These are phyloP conservation scores for Bothia castanella DNA, from an alignment of 1,284 basidiomycete genomes.

Conservation along the genomic window DNA sequence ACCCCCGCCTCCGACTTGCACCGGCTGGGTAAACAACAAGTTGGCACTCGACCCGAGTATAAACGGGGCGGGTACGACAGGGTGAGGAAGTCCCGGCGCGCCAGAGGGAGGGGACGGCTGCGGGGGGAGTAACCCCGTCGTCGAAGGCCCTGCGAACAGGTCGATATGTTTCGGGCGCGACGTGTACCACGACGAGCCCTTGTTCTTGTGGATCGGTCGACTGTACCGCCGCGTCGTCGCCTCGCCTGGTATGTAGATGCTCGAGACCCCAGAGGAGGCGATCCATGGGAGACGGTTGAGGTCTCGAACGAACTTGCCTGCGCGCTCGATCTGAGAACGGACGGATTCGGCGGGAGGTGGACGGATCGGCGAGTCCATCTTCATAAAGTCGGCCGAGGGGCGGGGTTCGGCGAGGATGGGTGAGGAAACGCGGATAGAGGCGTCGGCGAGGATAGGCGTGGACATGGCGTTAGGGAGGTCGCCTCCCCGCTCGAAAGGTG, in stretches of 20 bases:
- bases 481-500: conserved; percentile 21
- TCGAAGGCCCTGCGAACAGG: conserved; percentile 32
- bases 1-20: conserved; percentile 12
- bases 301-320: conserved; percentile 27
- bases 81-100: conserved; percentile 2
- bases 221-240: conserved; percentile 30
- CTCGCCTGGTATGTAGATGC: conserved; percentile 33
- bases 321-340: conserved; percentile 28
- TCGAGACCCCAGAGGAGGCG: conserved; percentile 32
- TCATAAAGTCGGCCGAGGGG: conserved; percentile 34
- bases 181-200: conserved; percentile 30
- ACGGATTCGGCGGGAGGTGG: conserved; percentile 33
- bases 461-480: conserved; percentile 31
- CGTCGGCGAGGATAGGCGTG: conserved; percentile 28
- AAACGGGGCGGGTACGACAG: conserved; percentile 26
- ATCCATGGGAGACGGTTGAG: conserved; percentile 33
- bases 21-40: conserved; percentile 26
- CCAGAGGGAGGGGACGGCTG: conserved; percentile 11
- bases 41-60: conserved; percentile 34
- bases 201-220: conserved; percentile 24
- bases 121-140: conserved; percentile 29
- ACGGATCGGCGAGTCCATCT: conserved; percentile 35
- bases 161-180: conserved; percentile 29
- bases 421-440: conserved; percentile 26
- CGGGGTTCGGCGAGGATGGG: conserved; percentile 32